phyloP scores from a whole-genome alignment of 2,329 filamentous ascomycete species.

The Endocalyx cinctus region DNA sequence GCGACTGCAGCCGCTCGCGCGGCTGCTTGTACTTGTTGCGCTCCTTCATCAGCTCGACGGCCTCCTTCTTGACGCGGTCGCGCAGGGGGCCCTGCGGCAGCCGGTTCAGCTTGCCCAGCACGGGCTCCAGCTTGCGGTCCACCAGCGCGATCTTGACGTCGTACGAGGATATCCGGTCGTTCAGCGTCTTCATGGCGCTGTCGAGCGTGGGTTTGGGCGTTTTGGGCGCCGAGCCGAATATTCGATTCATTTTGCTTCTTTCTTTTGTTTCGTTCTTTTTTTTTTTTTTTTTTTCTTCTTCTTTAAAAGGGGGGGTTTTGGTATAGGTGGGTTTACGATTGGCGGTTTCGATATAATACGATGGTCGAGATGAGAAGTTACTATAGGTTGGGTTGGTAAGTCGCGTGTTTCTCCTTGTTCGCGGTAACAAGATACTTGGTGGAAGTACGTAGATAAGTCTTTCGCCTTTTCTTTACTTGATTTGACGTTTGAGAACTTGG shows the following conservation, averaged over 20 bases:
- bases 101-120: conserved; percentile 81
- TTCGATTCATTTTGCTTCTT: conserved; percentile 74
- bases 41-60: conserved; percentile 87
- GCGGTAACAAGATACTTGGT: background rate
- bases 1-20: conserved; percentile 86
- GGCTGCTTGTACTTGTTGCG: conserved; percentile 92
- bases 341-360: background rate
- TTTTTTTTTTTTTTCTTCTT: background rate
- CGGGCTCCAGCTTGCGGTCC: conserved; percentile 82
- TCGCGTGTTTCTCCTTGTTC: background rate
- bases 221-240: conserved; percentile 85
- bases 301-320: background rate
- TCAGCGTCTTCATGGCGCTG: conserved; percentile 68
- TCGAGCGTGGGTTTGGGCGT: conserved; percentile 81
- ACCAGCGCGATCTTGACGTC: conserved; percentile 93
- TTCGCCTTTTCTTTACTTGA: background rate
- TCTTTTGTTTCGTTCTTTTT: background rate
- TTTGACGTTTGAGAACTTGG: background rate
- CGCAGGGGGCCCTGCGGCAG: conserved; percentile 97
- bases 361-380: background rate
- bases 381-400: background rate
- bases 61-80: conserved; percentile 86
- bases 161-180: conserved; percentile 63
- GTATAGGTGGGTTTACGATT: background rate
- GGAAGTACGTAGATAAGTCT: background rate